Base-by-base conservation (phyloP, 2,329 filamentous ascomycete species). In the Triangularia verruculosa region DNA sequence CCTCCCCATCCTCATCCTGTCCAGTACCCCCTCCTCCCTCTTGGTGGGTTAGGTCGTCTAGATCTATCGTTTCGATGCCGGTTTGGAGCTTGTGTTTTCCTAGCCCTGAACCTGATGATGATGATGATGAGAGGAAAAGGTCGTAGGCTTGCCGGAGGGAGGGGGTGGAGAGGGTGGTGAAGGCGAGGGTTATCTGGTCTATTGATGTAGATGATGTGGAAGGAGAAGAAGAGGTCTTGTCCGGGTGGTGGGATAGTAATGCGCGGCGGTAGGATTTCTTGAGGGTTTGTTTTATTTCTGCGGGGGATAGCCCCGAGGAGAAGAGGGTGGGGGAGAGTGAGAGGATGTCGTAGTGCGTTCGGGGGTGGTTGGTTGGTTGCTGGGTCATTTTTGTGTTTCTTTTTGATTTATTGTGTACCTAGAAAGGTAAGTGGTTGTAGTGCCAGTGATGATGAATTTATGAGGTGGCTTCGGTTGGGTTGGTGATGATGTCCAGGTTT, bases 181-280 rank as follows among this genome's bases (percentile, higher is more conserved):
- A 88, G 51, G 88, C 88, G 43, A 79, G 73, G 57, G 84, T 82
- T 72, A 90, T 89, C 70, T 89, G 84, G 74, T 90, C 87, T 64
- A 90, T 77, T 1, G 85, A 84, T 80, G 86, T 28, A 30, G 28
- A 9, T 43, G 47, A 28, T 59, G 1, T 82, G 83, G 72, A 79
- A 84, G 24, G 66, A 9, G 24, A 58, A n/a, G 6, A 52, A 28
- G 2, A 59, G 22, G 27, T 60, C 70, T 89, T 88, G 77, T 89
- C 86, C 2, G 88, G 88, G 74, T 90, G 88, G 77, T 89, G 82
- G 67, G 79, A 82, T 15, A 90, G 82, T 32, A 90, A 81, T 22
- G 87, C 86, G 61, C 84, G 82, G 73, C 82, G 86, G 75, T 90
- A 90, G 64, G 87, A 86, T 72, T 87, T 89, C 65, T 89, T 77